phyloP scores from a whole-genome alignment of 352 stramenopile genomes.

The Blastocystis sp. region DNA sequence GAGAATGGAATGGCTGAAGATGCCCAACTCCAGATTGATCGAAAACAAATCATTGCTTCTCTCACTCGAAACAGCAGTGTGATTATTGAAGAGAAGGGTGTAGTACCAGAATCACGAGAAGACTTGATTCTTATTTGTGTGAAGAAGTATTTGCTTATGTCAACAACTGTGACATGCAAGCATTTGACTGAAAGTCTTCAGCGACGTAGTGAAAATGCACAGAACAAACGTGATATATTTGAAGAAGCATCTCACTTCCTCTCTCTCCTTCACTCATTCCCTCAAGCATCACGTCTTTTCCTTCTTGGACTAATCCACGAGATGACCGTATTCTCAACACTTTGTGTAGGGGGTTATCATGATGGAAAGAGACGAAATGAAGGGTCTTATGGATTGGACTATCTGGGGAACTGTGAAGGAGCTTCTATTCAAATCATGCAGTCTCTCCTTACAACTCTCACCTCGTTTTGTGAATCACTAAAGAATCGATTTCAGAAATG shows the following conservation, averaged over 20 bases:
- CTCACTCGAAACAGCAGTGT: not conserved
- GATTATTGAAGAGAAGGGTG: conserved; percentile 53
- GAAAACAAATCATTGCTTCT: not conserved
- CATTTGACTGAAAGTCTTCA: not conserved
- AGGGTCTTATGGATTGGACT: conserved; percentile 41
- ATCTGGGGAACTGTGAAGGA: conserved; percentile 53
- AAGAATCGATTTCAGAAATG: conserved; percentile 11
- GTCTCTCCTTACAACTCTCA: not conserved
- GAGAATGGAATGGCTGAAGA: not conserved
- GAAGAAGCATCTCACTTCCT: conserved; percentile 28
- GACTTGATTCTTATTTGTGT: conserved; percentile 18
- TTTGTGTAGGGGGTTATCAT: conserved; percentile 1
- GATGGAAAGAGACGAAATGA: not conserved
- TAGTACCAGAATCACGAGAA: conserved; percentile 4
- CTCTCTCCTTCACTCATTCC: not conserved
- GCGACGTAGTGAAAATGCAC: not conserved
- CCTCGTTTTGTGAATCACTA: conserved; percentile 15
- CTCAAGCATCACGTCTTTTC: conserved; percentile 39
- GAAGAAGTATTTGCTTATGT: conserved; percentile 15
- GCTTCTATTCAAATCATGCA: not conserved
- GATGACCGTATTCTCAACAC: conserved; percentile 35
- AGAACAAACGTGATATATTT: conserved; percentile 33
- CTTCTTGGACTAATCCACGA: conserved; percentile 36
- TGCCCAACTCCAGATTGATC: not conserved
- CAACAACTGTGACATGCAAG: not conserved